These are phyloP conservation scores for Rhizomucor miehei DNA, from an alignment of 371 early-diverging fungal species.

Conservation along the genomic window DNA sequence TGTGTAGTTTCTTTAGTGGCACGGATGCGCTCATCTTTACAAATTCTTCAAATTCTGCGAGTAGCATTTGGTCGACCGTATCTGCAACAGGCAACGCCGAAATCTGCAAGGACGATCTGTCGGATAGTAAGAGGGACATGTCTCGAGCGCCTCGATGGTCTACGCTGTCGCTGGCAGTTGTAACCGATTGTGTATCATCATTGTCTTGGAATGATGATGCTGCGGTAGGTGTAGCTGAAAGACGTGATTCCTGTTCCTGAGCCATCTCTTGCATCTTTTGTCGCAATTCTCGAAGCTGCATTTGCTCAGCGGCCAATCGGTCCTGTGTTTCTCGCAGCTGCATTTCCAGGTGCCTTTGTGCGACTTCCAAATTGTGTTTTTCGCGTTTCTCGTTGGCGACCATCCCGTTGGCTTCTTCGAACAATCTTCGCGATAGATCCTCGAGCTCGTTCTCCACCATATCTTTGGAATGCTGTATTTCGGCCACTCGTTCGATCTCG, in stretches of 20 bases:
- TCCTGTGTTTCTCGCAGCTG: slow-evolving; percentile 69
- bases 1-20: slow-evolving; percentile 70
- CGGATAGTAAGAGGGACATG: slow-evolving; percentile 7
- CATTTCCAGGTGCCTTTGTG: slow-evolving; percentile 56
- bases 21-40: slow-evolving; percentile 56
- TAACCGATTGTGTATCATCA: not conserved
- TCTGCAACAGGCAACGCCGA: slow-evolving; percentile 1
- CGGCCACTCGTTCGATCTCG: slow-evolving; percentile 88
- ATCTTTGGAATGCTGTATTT: slow-evolving; percentile 86
- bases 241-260: slow-evolving; percentile 11
- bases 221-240: slow-evolving; percentile 2
- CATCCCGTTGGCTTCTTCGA: slow-evolving; percentile 93
- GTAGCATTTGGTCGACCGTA: slow-evolving; percentile 55
- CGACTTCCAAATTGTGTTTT: slow-evolving; percentile 56
- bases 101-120: not conserved
- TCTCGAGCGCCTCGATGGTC: slow-evolving; percentile 17
- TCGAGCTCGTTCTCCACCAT: slow-evolving; percentile 91
- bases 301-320: slow-evolving; percentile 67
- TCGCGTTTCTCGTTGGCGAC: slow-evolving; percentile 84
- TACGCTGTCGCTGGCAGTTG: slow-evolving; percentile 1
- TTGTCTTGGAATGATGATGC: not conserved
- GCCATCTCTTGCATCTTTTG: slow-evolving; percentile 67
- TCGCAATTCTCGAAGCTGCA: slow-evolving; percentile 75
- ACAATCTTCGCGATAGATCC: slow-evolving; percentile 82
- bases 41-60: slow-evolving; percentile 84